Conservation (phyloP, 495 filamentous ascomycete species). For the Neohortaea acidophila region DNA sequence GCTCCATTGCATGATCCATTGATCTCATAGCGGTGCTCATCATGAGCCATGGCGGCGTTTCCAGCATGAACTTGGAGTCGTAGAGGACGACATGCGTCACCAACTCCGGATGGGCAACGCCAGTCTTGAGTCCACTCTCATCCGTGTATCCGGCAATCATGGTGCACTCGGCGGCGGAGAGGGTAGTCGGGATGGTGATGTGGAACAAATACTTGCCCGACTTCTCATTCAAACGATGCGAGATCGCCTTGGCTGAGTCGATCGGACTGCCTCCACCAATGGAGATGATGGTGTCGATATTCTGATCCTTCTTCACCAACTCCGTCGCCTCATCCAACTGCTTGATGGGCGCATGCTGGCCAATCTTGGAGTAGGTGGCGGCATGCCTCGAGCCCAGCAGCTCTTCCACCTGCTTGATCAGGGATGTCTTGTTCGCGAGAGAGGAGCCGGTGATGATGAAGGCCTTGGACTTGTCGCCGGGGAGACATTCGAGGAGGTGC, state of each 20-base stretch:
- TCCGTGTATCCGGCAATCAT: slow-evolving; percentile 30
- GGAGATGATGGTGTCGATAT: slow-evolving; percentile 34
- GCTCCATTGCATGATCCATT: slow-evolving; percentile 36
- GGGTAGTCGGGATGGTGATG: slow-evolving; percentile 36
- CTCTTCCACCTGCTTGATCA: slow-evolving; percentile 32
- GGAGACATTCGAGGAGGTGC: slow-evolving; percentile 28
- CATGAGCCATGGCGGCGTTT: slow-evolving; percentile 32
- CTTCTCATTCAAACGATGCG: slow-evolving; percentile 29
- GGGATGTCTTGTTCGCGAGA: slow-evolving; percentile 32
- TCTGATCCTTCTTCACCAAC: slow-evolving; percentile 25
- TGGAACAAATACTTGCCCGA: slow-evolving; percentile 29
- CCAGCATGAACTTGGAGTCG: slow-evolving; percentile 28
- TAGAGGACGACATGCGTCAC: slow-evolving; percentile 31
- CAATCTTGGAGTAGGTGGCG: slow-evolving; percentile 33
- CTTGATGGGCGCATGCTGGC: slow-evolving; percentile 33
- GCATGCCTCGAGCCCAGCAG: slow-evolving; percentile 27
- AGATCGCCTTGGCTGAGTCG: slow-evolving; percentile 32
- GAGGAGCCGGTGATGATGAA: slow-evolving; percentile 38
- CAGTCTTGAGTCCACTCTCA: slow-evolving; percentile 29
- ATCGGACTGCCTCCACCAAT: slow-evolving; percentile 37
- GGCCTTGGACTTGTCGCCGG: slow-evolving; percentile 29
- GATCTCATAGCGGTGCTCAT: slow-evolving; percentile 33
- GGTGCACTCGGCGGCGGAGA: slow-evolving; percentile 35
- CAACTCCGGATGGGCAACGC: slow-evolving; percentile 25
- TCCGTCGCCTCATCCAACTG: slow-evolving; percentile 32